Percentiles rank a stretch among this genome's conserved stretches.
Conservation (phyloP, 2,329 filamentous ascomycete genomes). For the Claviceps maximensis region DNA sequence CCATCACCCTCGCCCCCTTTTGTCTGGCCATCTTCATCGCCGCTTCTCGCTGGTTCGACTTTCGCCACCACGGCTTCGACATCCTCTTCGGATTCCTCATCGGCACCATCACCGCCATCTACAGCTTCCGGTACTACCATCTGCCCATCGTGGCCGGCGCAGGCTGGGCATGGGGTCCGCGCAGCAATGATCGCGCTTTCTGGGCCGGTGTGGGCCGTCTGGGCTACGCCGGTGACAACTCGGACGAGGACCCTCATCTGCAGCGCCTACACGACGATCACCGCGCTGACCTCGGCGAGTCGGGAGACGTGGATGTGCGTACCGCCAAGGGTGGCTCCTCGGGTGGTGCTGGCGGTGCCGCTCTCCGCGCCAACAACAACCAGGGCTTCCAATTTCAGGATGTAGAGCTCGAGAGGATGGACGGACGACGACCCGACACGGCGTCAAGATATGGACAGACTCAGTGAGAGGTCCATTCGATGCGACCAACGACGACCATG, state of each 20-base stretch:
- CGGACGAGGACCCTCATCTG: slow-evolving; percentile 13
- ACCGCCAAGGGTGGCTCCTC: neutral
- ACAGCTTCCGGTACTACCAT: slow-evolving; percentile 78
- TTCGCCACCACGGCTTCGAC: slow-evolving; percentile 85
- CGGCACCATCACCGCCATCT: slow-evolving; percentile 55
- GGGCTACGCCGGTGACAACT: slow-evolving; percentile 37
- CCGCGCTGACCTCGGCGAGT: slow-evolving; percentile 14
- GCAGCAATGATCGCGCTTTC: slow-evolving; percentile 60
- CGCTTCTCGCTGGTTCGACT: slow-evolving; percentile 79
- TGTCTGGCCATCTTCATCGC: slow-evolving; percentile 67
- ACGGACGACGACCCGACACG: neutral
- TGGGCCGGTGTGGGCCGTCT: slow-evolving; percentile 58
- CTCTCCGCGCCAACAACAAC: slow-evolving; percentile 1
- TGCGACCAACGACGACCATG: neutral
- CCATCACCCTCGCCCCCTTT: slow-evolving; percentile 57
- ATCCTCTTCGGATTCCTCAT: slow-evolving; percentile 75
- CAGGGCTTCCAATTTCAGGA: slow-evolving; percentile 15
- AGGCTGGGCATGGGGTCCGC: slow-evolving; percentile 81
- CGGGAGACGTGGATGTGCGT: slow-evolving; percentile 12
- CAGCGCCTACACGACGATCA: slow-evolving; percentile 8
- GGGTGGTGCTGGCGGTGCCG: neutral
- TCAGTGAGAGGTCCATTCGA: neutral
- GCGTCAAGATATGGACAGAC: neutral
- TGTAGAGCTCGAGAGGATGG: slow-evolving; percentile 18
- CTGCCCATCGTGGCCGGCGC: slow-evolving; percentile 59